Percentiles rank a stretch among this genome's conserved stretches.
Evolutionary conservation across 306 rosid genomes (phyloP).

Genomic region (Fragaria iinumae): DNA sequence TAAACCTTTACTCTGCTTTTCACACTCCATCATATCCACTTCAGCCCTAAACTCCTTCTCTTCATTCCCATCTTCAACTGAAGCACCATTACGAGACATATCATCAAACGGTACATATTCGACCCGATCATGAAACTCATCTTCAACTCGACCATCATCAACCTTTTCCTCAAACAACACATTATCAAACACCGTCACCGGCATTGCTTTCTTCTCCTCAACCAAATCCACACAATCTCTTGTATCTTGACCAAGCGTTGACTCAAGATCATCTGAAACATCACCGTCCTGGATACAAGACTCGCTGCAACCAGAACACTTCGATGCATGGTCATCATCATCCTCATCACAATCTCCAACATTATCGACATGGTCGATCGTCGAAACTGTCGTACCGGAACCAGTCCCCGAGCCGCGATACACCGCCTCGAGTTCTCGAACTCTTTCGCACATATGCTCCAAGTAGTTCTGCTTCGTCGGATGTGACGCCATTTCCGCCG

Average conservation of each 20-base stretch:
- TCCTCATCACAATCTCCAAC: background rate
- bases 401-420: slow-evolving; percentile 23
- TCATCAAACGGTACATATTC: background rate
- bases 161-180: background rate
- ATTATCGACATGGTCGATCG: background rate
- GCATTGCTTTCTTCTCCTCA: slow-evolving; percentile 27
- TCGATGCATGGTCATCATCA: slow-evolving; percentile 24
- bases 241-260: slow-evolving; percentile 5
- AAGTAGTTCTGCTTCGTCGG: slow-evolving; percentile 33
- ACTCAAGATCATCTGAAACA: background rate
- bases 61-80: slow-evolving; percentile 23
- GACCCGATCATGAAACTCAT: background rate
- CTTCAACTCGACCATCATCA: background rate
- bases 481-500: slow-evolving; percentile 43
- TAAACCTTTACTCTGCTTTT: background rate
- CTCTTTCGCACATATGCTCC: slow-evolving; percentile 20
- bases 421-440: slow-evolving; percentile 18
- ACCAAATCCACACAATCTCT: background rate
- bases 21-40: background rate
- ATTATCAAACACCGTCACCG: background rate
- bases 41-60: slow-evolving; percentile 12
- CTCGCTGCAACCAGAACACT: slow-evolving; percentile 41
- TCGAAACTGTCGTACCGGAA: background rate
- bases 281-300: slow-evolving; percentile 41
- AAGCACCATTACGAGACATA: no score